Evolutionary conservation across 495 filamentous ascomycete genomes (phyloP), one percentile per base, ranked within the genome.

Genomic region (Penicillium desertorum): DNA sequence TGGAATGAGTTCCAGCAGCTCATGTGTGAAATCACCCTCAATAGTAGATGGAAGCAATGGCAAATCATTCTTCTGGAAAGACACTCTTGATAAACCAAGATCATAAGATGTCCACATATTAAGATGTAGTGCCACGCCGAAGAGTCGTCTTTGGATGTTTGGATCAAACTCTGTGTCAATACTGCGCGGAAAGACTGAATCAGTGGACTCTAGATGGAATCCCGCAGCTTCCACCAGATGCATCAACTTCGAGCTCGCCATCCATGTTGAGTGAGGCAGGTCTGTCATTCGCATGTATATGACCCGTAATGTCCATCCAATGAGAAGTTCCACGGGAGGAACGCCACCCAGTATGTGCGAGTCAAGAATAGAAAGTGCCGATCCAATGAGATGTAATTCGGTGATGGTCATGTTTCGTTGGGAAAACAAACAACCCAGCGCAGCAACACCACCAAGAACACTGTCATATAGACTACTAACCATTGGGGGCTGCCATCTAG

Each of bases 151-250:
- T 12, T 66, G 69, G 43, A 70, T 62, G 16, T 79, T 71, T 19
- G 65, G 52, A 51, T 76, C 64, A 30, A 55, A 60, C 2, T 65
- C 53, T 4, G 51, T 45, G 27, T 19, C 27, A 9, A 42, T 36
- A 7, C 51, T 51, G 17, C 51, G 51, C 20, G 62, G 60, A 20
- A 68, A 55, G 20, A 61, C 39, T 2, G 63, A 61, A 20, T 62
- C 49, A 16, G 50, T 34, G 1, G 68, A 41, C 39, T 76, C 73
- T 25, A 70, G 68, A 45, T 82, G 76, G 7, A 84, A 62, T 0
- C 76, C 76, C 1, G 76, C 64, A 0, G 80, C 74, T 62, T 84
- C 81, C 10, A 80, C 66, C 6, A 82, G 54, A 48, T 84, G 81
- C 66, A 83, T 74, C n/a, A 76, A 55, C 8, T 67, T 79, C 44